Base-by-base conservation (phyloP, 208 protist genomes). In the Trypanosomatidae sp. region DNA sequence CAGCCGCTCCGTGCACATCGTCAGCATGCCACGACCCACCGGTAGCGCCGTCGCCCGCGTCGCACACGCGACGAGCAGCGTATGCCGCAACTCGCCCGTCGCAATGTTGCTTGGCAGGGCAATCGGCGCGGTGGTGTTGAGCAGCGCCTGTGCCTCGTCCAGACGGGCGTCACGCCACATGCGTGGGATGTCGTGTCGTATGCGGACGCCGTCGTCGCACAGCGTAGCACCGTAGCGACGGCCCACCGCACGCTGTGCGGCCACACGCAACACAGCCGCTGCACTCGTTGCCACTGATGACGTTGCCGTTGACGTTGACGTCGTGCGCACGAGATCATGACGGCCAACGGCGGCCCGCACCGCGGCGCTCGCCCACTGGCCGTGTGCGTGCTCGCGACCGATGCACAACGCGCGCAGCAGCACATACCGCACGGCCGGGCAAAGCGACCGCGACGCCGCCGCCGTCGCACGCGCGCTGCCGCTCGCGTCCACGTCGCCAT, bases 1-100 rank as follows among this genome's bases (percentile, higher is more conserved):
- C 48, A 92, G 85, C 49, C 75, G 78, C 44, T 88, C 71, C 15
- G 83, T 88, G 49, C 67, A 72, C 57, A 92, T 65, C 8, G 83
- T 92, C 18, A 92, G 66, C 66, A 88, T 85, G 16, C 83, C 83
- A 19, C 83, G 70, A 13, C 75, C 83, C 2, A 80, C 54, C 6
- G 83, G 70, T 33, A 83, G 43, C 27, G 83, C 71, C 8, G 53
- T 60, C 1, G 67, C 72, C 7, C 71, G 53, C 18, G 52, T 48
- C 0, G 73, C 61, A 33, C 83, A 57, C 20, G 48, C 50, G 30
- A 61, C 57, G 8, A 92, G 62, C 15, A 73, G 52, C 13, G 42
- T 47, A 16, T 75, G 56, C 21, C 76, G 55, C 19, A 63, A 63
- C 49, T 86, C 76, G 3, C 65, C 53, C 3, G 63, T 70, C 24